phyloP scores from a whole-genome alignment of 1,139 yeast species.

The Kodamaea suecica region DNA sequence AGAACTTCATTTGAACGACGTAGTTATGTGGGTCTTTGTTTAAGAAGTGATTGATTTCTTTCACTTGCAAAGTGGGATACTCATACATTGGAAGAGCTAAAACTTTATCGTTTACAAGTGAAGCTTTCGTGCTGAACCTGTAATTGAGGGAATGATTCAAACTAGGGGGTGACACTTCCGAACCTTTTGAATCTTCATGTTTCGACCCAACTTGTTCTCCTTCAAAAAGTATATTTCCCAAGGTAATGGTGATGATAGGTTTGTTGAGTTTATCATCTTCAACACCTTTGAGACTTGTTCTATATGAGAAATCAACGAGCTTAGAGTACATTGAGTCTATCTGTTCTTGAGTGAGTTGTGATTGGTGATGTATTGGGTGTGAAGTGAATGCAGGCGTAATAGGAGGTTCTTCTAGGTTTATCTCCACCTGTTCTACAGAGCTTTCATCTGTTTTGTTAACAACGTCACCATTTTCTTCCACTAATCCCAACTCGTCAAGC shows the following conservation, averaged over 20 bases:
- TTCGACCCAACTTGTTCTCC: conserved; percentile 7
- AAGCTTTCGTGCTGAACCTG: conserved; percentile 43
- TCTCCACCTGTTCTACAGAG: neutral
- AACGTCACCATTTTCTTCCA: conserved; percentile 3
- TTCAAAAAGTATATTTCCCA: conserved; percentile 37
- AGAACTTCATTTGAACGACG: conserved; percentile 44
- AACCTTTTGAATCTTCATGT: conserved; percentile 3
- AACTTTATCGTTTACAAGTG: conserved; percentile 38
- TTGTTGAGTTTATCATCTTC: conserved; percentile 12
- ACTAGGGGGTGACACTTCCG: conserved; percentile 5
- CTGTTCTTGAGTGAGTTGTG: conserved; percentile 6
- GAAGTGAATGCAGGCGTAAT: too few relatives aligned
- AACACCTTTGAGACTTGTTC: conserved; percentile 17
- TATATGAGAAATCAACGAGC: conserved; percentile 21
- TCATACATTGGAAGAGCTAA: conserved; percentile 32
- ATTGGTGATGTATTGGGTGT: neutral
- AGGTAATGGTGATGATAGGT: conserved; percentile 36
- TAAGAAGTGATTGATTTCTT: conserved; percentile 21
- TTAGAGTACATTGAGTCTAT: conserved; percentile 15
- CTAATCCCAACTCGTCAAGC: conserved; percentile 22
- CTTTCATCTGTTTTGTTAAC: neutral
- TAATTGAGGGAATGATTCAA: conserved; percentile 11
- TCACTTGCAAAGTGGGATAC: conserved; percentile 18
- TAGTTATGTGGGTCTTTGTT: conserved; percentile 17
- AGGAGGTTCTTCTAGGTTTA: neutral